Conservation (phyloP, 345 rosid genomes). For the Eucalyptus erythrocorys region DNA sequence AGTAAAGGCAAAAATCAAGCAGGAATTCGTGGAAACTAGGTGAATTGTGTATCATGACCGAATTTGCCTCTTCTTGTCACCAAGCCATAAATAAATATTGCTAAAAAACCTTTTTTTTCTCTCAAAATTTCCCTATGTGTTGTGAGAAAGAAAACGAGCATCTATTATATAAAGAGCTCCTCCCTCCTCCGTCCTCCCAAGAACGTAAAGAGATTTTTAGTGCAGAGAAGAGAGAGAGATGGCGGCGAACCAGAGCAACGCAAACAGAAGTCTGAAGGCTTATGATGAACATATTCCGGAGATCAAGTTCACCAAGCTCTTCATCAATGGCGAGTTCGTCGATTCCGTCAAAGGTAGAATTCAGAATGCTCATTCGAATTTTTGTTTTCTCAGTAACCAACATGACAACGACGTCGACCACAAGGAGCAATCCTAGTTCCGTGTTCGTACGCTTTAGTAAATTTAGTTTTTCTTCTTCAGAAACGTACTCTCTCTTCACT, state of each 20-base stretch:
- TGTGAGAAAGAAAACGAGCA: neutral
- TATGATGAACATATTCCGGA: slow-evolving; percentile 19
- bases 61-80: neutral
- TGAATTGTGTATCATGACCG: neutral
- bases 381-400: neutral
- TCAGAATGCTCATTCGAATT: neutral
- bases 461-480: neutral
- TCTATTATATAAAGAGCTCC: neutral
- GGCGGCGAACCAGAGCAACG: slow-evolving; percentile 5
- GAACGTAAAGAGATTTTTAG: neutral
- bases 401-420: accelerated
- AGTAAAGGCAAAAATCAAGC: neutral
- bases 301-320: slow-evolving; percentile 53
- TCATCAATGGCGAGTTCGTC: slow-evolving; percentile 56
- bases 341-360: slow-evolving; percentile 48
- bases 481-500: neutral
- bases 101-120: neutral
- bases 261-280: slow-evolving; percentile 19
- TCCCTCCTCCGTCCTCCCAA: neutral
- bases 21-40: neutral
- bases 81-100: neutral
- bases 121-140: neutral
- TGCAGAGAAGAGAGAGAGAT: slow-evolving; percentile 2
- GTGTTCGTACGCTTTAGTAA: neutral
- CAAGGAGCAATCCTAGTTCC: accelerated